These are phyloP conservation scores for Helotiales sp. DNA, from an alignment of 2,329 filamentous ascomycete genomes.

Conservation along the genomic window DNA sequence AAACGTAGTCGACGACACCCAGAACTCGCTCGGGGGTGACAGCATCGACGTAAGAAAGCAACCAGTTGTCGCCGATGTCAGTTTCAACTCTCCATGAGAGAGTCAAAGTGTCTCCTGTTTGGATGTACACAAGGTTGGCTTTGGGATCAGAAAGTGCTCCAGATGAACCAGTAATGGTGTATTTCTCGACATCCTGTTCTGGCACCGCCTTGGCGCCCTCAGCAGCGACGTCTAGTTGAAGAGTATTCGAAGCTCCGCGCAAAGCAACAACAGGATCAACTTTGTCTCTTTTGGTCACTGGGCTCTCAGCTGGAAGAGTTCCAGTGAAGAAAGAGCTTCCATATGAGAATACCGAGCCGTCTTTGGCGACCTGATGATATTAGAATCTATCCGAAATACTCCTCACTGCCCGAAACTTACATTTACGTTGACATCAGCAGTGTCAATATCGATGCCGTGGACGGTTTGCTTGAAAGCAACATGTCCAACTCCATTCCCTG, in stretches of 20 bases:
- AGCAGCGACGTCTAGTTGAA: constrained; percentile 1
- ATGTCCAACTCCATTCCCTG: constrained; percentile 10
- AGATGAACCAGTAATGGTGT: constrained; percentile 13
- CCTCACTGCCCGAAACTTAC: background rate
- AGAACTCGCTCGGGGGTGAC: constrained; percentile 5
- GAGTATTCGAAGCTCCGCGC: background rate
- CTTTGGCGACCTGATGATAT: background rate
- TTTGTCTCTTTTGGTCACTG: constrained; percentile 6
- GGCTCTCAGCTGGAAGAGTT: constrained; percentile 4
- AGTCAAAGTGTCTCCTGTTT: background rate
- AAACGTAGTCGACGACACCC: constrained; percentile 16
- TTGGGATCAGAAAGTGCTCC: constrained; percentile 10
- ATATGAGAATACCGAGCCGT: constrained; percentile 7
- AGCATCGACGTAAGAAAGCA: constrained; percentile 13
- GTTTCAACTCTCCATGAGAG: constrained; percentile 16
- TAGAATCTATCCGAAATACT: background rate
- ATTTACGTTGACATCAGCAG: constrained; percentile 13
- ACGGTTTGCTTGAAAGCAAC: constrained; percentile 15
- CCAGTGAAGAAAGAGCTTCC: constrained; percentile 12
- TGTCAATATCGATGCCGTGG: constrained; percentile 15
- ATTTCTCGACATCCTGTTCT: background rate
- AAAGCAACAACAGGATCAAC: constrained; percentile 9
- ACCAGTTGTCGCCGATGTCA: constrained; percentile 15
- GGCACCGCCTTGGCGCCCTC: background rate
- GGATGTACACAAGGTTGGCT: constrained; percentile 10